A percentile compares a stretch with the other conserved stretches of the same genome.
phyloP scores from a whole-genome alignment of 306 rosid genomes.

The Lathyrus aphaca region DNA sequence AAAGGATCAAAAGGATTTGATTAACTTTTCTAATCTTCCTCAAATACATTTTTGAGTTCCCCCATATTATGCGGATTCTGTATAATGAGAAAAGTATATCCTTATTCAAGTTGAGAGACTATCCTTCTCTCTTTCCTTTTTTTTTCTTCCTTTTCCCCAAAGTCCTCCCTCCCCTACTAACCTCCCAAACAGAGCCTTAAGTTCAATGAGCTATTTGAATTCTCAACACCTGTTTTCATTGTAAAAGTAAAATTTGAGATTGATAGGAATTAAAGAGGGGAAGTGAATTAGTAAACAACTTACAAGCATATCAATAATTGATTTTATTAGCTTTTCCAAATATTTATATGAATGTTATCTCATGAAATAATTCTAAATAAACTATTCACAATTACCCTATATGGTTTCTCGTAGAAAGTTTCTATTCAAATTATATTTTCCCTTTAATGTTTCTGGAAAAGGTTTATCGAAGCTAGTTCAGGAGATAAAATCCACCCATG shows the following conservation, averaged over 20 bases:
- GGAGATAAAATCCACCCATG: neutral
- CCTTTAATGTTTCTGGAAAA: neutral
- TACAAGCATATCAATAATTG: neutral
- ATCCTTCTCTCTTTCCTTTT: neutral
- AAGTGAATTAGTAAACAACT: neutral
- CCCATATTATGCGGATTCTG: neutral
- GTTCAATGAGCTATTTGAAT: neutral
- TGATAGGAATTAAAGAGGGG: neutral
- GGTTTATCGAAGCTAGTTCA: neutral
- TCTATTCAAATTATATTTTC: neutral
- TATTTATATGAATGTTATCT: neutral
- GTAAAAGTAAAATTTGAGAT: neutral
- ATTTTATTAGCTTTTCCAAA: neutral
- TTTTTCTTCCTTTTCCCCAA: neutral
- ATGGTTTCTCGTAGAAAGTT: neutral
- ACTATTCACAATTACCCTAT: neutral
- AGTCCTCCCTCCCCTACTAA: neutral
- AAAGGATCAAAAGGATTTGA: slow-evolving; percentile 2
- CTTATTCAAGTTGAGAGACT: neutral
- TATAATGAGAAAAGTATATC: neutral
- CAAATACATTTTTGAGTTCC: neutral
- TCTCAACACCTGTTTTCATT: slow-evolving; percentile 5
- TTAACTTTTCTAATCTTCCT: neutral
- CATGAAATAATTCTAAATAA: slow-evolving; percentile 12
- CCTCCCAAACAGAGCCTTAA: neutral